phyloP scores from a whole-genome alignment of 2,329 filamentous ascomycete genomes.

The Aaosphaeria pasadenensis region DNA sequence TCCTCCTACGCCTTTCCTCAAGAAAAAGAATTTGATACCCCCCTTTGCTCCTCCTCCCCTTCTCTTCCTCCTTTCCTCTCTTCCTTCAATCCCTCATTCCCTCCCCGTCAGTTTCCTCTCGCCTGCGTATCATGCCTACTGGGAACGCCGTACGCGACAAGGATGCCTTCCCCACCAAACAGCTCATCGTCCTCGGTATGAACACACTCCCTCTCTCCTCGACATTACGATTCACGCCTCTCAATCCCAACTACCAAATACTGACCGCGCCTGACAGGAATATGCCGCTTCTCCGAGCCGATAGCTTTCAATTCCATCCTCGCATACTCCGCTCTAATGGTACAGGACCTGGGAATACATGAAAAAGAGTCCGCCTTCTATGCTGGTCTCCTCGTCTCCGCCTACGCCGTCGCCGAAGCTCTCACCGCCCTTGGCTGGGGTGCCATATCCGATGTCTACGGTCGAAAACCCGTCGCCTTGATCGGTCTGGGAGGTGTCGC shows the following conservation, averaged over 20 bases:
- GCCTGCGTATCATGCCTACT: constrained; percentile 1
- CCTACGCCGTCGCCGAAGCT: constrained; percentile 84
- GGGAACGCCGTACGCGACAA: constrained; percentile 12
- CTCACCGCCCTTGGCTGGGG: constrained; percentile 68
- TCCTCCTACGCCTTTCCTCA: too few species aligned
- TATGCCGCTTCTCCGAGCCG: constrained; percentile 88
- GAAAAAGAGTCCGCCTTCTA: constrained; percentile 68
- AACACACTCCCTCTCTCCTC: not conserved
- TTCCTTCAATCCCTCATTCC: too few species aligned
- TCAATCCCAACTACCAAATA: not conserved
- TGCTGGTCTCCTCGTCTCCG: constrained; percentile 78
- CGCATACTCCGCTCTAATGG: constrained; percentile 59
- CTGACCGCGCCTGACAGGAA: constrained; percentile 54
- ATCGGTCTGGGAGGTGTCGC: constrained; percentile 72
- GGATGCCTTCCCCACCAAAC: constrained; percentile 44
- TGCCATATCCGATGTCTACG: constrained; percentile 38
- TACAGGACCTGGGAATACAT: constrained; percentile 36
- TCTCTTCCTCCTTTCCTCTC: too few species aligned
- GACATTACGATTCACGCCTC: not conserved
- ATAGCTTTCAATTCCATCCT: constrained; percentile 94
- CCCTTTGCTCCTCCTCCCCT: too few species aligned
- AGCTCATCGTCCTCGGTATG: constrained; percentile 45
- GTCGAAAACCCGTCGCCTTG: constrained; percentile 40
- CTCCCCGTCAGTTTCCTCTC: too few species aligned
- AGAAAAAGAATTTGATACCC: too few species aligned